These are phyloP conservation scores for Lentinus tigrinus DNA, from an alignment of 768 basidiomycete genomes.

Conservation along the genomic window DNA sequence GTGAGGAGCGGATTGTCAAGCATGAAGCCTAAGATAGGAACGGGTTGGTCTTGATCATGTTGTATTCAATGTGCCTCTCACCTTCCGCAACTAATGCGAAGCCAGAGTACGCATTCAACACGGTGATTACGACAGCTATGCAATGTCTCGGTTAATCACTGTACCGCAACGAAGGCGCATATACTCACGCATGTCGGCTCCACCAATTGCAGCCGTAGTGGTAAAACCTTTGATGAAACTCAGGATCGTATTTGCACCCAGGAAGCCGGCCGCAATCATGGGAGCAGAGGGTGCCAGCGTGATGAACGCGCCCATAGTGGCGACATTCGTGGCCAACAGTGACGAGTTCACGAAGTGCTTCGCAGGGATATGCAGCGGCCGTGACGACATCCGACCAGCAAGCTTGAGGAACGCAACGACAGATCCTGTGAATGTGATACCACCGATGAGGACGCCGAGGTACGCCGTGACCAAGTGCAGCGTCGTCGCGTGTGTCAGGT, in stretches of 20 bases:
- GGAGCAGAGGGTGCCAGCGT: constrained; percentile 68
- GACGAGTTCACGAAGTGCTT: constrained; percentile 74
- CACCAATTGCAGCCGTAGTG: constrained; percentile 88
- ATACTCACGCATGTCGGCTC: constrained; percentile 87
- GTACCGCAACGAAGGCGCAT: not conserved
- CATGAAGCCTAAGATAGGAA: constrained; percentile 66
- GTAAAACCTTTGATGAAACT: constrained; percentile 88
- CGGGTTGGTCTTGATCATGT: not conserved
- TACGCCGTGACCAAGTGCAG: constrained; percentile 85
- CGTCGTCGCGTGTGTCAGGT: constrained; percentile 63
- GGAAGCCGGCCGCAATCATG: constrained; percentile 72
- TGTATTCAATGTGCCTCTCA: constrained; percentile 16
- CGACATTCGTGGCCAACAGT: constrained; percentile 69
- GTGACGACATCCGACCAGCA: constrained; percentile 78
- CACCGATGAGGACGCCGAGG: constrained; percentile 83
- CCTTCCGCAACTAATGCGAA: constrained; percentile 91
- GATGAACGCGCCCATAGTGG: constrained; percentile 78
- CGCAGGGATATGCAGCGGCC: constrained; percentile 69
- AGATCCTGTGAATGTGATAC: constrained; percentile 87
- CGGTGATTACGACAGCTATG: constrained; percentile 85
- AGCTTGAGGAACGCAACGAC: constrained; percentile 89
- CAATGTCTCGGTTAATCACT: not conserved
- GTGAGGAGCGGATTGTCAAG: constrained; percentile 82
- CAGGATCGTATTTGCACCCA: constrained; percentile 68
- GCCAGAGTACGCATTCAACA: constrained; percentile 87